Base-by-base conservation (phyloP, 106 monocot genomes). In the Phalaenopsis aphrodite region DNA sequence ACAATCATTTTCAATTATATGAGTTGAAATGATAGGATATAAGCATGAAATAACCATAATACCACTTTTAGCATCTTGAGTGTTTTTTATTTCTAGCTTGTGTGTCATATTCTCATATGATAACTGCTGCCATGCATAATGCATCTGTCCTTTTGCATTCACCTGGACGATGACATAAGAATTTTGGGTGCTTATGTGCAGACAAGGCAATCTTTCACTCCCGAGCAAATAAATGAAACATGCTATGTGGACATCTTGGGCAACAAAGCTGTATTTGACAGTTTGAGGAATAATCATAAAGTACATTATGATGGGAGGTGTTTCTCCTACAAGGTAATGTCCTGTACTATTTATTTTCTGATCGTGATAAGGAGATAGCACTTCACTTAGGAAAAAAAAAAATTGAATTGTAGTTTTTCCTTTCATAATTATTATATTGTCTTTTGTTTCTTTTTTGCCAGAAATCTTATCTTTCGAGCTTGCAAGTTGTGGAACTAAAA, bases 231-330 rank as follows among this genome's bases (percentile, higher is more conserved):
- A 75, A 90, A 94, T 81, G 90, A 97, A 80, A 79, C 68, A 74
- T 89, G 90, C 43, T 92, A 94, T 85, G 94, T 97, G 41, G 93
- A 97, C 39, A 85, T 97, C 72, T 83, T 81, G 67, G 87, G 84
- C 55, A 97, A 97, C 77, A 90, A 90, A 56, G 86, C 81, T 74
- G 88, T 97, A n/a, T 92, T 90, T 85, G 90, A 97, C 19, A 97
- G 94, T 81, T 88, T 97, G 80, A 94, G 82, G 83, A 94, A 97
- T 75, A 97, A 97, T 78, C 90, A 86, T 57, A 97, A 97, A 91
- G 96, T 97, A 37, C 55, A 56, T 55, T 97, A 92, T 78, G 94
- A 97, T 87, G 94, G 96, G 56, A 88, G 79, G 23, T 85, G 89
- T 23, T 97, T 92, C 75, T 87, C 96, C 45, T 97, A 94, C 83